phyloP scores from a whole-genome alignment of 1,284 basidiomycete species.

The Puccinia horiana region DNA sequence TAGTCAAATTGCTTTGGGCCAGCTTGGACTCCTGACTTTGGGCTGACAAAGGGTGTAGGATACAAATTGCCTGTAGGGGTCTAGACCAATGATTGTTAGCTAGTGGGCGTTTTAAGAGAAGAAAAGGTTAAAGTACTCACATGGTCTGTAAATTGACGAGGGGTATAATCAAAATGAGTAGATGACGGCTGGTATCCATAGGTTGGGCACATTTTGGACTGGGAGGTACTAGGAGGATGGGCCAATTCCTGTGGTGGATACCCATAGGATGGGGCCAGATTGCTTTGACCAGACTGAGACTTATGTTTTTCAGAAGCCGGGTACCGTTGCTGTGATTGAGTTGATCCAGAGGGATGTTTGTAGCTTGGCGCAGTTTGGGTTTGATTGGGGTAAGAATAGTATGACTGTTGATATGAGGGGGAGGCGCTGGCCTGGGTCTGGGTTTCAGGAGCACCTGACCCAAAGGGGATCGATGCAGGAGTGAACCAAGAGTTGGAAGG shows the following conservation, averaged over 20 bases:
- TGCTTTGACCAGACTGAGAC: not conserved
- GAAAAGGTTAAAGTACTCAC: not conserved
- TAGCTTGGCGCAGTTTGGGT: not conserved
- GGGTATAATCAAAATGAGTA: conserved; percentile 2
- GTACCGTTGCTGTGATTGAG: not conserved
- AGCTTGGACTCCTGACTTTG: not conserved
- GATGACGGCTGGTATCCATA: not conserved
- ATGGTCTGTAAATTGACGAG: not conserved
- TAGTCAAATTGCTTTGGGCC: conserved; percentile 26
- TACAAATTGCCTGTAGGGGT: not conserved
- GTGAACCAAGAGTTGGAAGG: conserved; percentile 1
- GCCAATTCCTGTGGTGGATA: not conserved
- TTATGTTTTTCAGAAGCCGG: not conserved
- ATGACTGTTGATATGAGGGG: not conserved
- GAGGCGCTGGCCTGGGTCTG: not conserved
- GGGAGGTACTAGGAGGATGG: not conserved
- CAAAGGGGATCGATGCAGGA: conserved; percentile 8
- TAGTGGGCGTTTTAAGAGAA: not conserved
- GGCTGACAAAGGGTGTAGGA: not conserved
- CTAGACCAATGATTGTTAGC: not conserved
- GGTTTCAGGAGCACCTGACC: not conserved
- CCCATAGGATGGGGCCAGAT: not conserved
- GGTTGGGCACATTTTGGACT: not conserved
- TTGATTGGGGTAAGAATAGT: not conserved
- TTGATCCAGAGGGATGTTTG: not conserved